phyloP scores from a whole-genome alignment of 805 yeast genomes.

The Metschnikowia corniflorae region DNA sequence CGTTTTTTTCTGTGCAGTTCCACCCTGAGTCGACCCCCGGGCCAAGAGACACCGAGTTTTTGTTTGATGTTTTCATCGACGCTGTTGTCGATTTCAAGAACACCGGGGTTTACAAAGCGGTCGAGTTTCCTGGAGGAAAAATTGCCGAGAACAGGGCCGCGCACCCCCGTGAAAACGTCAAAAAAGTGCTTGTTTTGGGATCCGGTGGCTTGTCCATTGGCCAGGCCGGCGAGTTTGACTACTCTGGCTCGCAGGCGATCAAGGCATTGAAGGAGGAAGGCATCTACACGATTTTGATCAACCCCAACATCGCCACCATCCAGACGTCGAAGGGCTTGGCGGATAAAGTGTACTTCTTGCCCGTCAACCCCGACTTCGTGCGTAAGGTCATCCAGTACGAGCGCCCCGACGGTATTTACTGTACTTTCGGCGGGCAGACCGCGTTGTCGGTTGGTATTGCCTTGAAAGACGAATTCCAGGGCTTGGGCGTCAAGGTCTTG shows the following conservation, averaged over 20 bases:
- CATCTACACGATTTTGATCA: constrained; percentile 89
- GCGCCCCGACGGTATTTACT: constrained; percentile 94
- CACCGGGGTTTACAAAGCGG: constrained; percentile 60
- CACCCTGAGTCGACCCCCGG: constrained; percentile 99
- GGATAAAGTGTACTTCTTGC: constrained; percentile 95
- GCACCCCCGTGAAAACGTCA: constrained; percentile 76
- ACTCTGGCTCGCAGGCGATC: constrained; percentile 98
- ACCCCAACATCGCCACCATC: constrained; percentile 97
- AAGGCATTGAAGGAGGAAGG: constrained; percentile 98
- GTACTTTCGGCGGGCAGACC: constrained; percentile 98
- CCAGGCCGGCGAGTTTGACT: constrained; percentile 99
- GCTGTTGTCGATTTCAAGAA: constrained; percentile 66
- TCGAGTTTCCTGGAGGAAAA: constrained; percentile 88
- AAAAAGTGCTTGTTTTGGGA: constrained; percentile 91
- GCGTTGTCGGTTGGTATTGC: constrained; percentile 94
- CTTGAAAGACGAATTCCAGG: constrained; percentile 91
- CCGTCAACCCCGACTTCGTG: constrained; percentile 96
- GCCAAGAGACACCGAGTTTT: constrained; percentile 97
- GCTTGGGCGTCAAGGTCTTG: constrained; percentile 87
- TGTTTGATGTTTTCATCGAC: constrained; percentile 88
- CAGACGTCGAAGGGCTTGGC: constrained; percentile 98
- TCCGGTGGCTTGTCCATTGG: constrained; percentile 98
- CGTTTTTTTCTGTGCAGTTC: constrained; percentile 96
- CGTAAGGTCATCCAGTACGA: constrained; percentile 93
- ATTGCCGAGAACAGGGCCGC: constrained; percentile 68